These are phyloP conservation scores for Turritis glabra DNA, from an alignment of 345 rosid genomes.

Conservation along the genomic window DNA sequence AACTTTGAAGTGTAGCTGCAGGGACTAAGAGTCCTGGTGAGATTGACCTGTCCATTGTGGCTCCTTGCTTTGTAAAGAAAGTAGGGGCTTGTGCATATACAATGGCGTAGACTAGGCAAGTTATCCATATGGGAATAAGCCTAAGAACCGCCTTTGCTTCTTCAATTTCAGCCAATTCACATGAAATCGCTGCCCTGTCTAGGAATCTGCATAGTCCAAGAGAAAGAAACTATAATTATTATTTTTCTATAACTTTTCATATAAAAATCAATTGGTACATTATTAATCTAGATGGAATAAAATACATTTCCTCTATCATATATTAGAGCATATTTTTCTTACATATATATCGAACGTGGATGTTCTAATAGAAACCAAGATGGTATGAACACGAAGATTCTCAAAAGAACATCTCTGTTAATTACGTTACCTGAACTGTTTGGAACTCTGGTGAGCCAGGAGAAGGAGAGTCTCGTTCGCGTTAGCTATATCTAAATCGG, in stretches of 20 bases:
- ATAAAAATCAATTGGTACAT: neutral
- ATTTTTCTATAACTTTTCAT: neutral
- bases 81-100: conserved; percentile 54
- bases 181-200: conserved; percentile 45
- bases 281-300: neutral
- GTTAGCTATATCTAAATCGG: neutral
- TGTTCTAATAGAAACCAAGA: neutral
- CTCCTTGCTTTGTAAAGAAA: conserved; percentile 66
- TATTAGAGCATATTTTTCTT: neutral
- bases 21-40: conserved; percentile 43
- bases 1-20: conserved; percentile 54
- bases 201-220: conserved; percentile 45
- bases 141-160: conserved; percentile 50
- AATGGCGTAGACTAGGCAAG: conserved; percentile 48
- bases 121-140: conserved; percentile 55
- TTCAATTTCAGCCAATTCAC: conserved; percentile 46
- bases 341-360: no score
- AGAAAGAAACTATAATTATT: neutral
- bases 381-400: neutral
- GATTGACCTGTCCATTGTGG: conserved; percentile 53
- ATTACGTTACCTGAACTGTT: conserved; percentile 44
- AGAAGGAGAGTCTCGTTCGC: conserved; percentile 20
- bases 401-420: neutral
- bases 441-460: conserved; percentile 34
- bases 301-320: neutral